These are phyloP conservation scores for Laguncularia racemosa DNA, from an alignment of 345 rosid genomes.

Conservation along the genomic window DNA sequence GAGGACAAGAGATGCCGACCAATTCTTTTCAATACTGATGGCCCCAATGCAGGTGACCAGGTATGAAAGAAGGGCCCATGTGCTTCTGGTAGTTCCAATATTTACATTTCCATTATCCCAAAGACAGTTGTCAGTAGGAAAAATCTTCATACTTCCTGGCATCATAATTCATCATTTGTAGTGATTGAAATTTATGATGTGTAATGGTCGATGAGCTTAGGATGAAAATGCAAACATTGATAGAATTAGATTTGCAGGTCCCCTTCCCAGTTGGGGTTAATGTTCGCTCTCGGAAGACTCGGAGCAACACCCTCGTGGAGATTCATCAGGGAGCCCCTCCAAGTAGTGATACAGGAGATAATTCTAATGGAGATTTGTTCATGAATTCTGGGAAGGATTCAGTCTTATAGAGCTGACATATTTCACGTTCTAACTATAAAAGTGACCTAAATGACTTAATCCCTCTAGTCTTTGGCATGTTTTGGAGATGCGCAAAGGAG, in stretches of 20 bases:
- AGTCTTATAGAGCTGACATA: constrained; percentile 13
- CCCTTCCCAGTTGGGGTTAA: constrained; percentile 65
- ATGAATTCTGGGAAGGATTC: constrained; percentile 31
- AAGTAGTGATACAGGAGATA: constrained; percentile 23
- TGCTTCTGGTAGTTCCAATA: too few species aligned
- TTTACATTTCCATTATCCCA: too few species aligned
- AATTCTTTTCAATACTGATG: constrained; percentile 62
- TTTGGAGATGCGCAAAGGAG: too few species aligned
- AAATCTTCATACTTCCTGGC: too few species aligned
- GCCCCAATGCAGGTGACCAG: constrained; percentile 73
- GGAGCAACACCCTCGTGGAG: constrained; percentile 19
- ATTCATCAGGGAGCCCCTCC: constrained; percentile 23
- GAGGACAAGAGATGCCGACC: constrained; percentile 74
- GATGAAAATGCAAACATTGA: neutral
- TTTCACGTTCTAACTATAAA: too few species aligned
- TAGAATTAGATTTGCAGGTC: constrained; percentile 26
- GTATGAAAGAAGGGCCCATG: constrained; percentile 15
- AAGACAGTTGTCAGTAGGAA: too few species aligned
- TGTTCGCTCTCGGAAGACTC: constrained; percentile 39
- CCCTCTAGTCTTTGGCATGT: too few species aligned
- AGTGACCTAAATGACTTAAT: too few species aligned
- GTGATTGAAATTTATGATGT: neutral
- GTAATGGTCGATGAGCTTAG: neutral
- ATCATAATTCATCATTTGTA: neutral
- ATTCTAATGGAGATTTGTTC: constrained; percentile 21